Evolutionary conservation across 1,139 yeast species (phyloP), one percentile per base, ranked within the genome.

Genomic region (Starmera stellimalicola): DNA sequence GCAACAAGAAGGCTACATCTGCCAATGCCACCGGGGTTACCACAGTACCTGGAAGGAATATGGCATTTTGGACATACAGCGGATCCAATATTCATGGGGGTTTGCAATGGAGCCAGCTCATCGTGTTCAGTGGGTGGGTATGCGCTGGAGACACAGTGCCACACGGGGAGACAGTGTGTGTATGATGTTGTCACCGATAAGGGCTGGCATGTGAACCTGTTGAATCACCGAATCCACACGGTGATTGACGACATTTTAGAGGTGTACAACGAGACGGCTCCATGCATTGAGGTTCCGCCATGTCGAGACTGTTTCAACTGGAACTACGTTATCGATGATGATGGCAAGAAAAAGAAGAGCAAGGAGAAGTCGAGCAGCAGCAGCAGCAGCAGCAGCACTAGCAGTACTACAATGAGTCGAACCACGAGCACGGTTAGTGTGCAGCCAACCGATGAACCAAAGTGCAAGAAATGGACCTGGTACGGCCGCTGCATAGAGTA

Each of bases 51-150:
- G 57, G 96, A 88, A 49, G 80, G 85, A 44, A 72, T 93, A 15
- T 91, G 95, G 94, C 96, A 93, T 53, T 62, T 91, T 53, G 98
- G 98, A 6, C 91, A 91, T 54, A 91, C 94, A 2, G 98, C 95
- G 0, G 99, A 91, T 54, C 99, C 99, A 1, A 83, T 91, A 6
- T 91, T 68, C 50, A 82, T 88, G 94, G 99, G 99, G 0, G 88
- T 85, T 6, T 91, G 98, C 55, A 87, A 84, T 51, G 99, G 99
- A 5, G 94, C 94, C 1, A 77, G 93, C 7, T 81, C 94, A 1
- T 60, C 91, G 4, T 91, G 99, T 56, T 79, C 91, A 47, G 70
- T 84, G 11, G 96, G 84, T 0, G 98, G 98, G 0, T 91, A 87
- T 56, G 98, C 98, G 9, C 80, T 91, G 96, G 98, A 91, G 54